Evolutionary conservation across 805 yeast genomes (phyloP).

Genomic region (Dipodascopsis tothii): DNA sequence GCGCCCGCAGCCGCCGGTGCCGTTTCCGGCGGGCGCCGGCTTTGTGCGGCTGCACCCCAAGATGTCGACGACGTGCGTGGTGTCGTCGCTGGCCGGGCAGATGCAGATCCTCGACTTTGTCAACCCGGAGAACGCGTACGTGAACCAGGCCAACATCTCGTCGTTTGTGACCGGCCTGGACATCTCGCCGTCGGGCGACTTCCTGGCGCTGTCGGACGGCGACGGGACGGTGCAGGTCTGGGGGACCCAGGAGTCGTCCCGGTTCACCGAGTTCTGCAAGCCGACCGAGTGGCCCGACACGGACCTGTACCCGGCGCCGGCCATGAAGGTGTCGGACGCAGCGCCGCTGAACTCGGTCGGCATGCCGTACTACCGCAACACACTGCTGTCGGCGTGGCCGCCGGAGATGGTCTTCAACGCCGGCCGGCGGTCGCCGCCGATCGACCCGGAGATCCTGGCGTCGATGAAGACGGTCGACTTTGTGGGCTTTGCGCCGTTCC

Average conservation of each 20-base stretch:
- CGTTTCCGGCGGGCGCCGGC: slow-evolving; percentile 86
- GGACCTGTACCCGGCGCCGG: slow-evolving; percentile 3
- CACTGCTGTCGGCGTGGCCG: slow-evolving; percentile 76
- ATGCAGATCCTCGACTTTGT: slow-evolving; percentile 77
- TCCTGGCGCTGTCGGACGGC: slow-evolving; percentile 60
- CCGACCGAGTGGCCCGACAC: slow-evolving; percentile 54
- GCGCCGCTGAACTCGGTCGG: slow-evolving; percentile 66
- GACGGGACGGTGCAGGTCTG: slow-evolving; percentile 59
- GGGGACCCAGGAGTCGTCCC: slow-evolving; percentile 45
- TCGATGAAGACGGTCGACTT: slow-evolving; percentile 35
- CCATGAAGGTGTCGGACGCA: slow-evolving; percentile 10
- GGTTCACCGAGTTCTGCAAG: slow-evolving; percentile 37
- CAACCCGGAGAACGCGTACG: slow-evolving; percentile 59
- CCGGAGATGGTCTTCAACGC: slow-evolving; percentile 50
- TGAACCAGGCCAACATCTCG: slow-evolving; percentile 56
- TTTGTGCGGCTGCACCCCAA: slow-evolving; percentile 81
- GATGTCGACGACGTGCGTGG: slow-evolving; percentile 64
- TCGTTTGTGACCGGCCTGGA: slow-evolving; percentile 45
- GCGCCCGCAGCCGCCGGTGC: slow-evolving; percentile 66
- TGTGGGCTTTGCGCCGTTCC: slow-evolving; percentile 45
- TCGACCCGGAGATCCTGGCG: slow-evolving; percentile 44
- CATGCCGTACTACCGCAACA: slow-evolving; percentile 76
- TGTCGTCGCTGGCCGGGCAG: slow-evolving; percentile 72
- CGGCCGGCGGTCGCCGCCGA: slow-evolving; percentile 52
- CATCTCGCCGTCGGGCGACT: slow-evolving; percentile 67